Evolutionary conservation across 1,139 yeast species (phyloP).

Genomic region (Geotrichum bryndzae): DNA sequence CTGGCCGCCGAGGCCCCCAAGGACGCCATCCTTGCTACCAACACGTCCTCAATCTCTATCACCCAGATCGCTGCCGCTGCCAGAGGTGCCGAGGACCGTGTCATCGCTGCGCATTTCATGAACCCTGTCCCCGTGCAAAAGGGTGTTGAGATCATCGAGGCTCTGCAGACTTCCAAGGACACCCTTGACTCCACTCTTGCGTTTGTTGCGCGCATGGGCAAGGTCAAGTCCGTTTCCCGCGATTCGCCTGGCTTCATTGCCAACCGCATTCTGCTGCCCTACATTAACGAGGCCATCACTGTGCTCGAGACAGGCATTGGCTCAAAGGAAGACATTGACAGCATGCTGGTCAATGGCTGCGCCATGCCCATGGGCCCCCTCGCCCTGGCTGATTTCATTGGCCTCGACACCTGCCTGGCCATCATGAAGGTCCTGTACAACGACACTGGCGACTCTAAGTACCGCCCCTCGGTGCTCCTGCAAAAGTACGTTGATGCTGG

Average conservation of each 20-base stretch:
- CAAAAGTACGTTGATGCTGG: slow-evolving; percentile 42
- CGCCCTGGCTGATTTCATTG: slow-evolving; percentile 42
- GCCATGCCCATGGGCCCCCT: slow-evolving; percentile 47
- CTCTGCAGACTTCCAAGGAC: slow-evolving; percentile 38
- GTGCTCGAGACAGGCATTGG: slow-evolving; percentile 42
- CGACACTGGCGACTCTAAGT: slow-evolving; percentile 41
- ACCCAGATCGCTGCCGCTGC: slow-evolving; percentile 43
- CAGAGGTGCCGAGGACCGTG: slow-evolving; percentile 39
- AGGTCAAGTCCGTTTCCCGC: slow-evolving; percentile 36
- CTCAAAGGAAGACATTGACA: slow-evolving; percentile 39
- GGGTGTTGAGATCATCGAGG: slow-evolving; percentile 42
- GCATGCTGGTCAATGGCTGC: slow-evolving; percentile 43
- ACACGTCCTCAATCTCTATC: slow-evolving; percentile 42
- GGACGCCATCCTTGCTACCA: slow-evolving; percentile 39
- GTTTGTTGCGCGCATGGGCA: slow-evolving; percentile 36
- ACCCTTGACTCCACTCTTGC: slow-evolving; percentile 33
- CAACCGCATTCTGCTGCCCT: slow-evolving; percentile 41
- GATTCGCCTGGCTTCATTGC: slow-evolving; percentile 44
- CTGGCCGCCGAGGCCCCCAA: slow-evolving; percentile 32
- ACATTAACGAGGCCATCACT: slow-evolving; percentile 41
- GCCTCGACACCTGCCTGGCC: slow-evolving; percentile 41
- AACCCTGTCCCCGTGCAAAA: slow-evolving; percentile 44
- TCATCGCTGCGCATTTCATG: slow-evolving; percentile 42
- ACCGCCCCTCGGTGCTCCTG: slow-evolving; percentile 39
- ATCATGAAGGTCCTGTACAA: slow-evolving; percentile 40